These are phyloP conservation scores for Botryosphaeria agaves DNA, from an alignment of 2,329 filamentous ascomycete genomes.

Conservation along the genomic window DNA sequence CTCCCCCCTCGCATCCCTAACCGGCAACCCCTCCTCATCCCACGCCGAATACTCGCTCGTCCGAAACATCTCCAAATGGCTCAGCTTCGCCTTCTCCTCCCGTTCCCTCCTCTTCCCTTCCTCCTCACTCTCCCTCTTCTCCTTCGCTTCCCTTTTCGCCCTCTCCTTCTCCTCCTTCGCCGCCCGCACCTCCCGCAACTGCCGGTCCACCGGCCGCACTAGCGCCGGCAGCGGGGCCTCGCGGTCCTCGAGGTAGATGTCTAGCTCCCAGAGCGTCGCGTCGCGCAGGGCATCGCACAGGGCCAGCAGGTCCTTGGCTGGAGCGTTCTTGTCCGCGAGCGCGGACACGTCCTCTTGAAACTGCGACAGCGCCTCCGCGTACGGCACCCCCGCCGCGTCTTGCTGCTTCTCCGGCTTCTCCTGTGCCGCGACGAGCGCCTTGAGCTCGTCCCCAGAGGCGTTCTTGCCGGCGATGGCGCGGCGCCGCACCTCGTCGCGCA, in stretches of 20 bases:
- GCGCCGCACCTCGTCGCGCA: slow-evolving; percentile 40
- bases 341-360: slow-evolving; percentile 45
- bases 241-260: slow-evolving; percentile 78
- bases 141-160: slow-evolving; percentile 27
- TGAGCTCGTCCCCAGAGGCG: slow-evolving; percentile 15
- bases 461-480: slow-evolving; percentile 33
- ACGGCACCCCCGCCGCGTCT: slow-evolving; percentile 20
- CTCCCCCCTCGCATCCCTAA: slow-evolving; percentile 56
- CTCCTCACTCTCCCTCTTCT: slow-evolving; percentile 41
- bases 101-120: slow-evolving; percentile 33
- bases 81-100: slow-evolving; percentile 39
- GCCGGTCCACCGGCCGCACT: slow-evolving; percentile 47
- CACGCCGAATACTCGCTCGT: slow-evolving; percentile 52
- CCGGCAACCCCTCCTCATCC: slow-evolving; percentile 71
- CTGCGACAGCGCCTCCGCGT: slow-evolving; percentile 29
- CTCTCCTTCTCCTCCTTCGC: slow-evolving; percentile 32
- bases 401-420: slow-evolving; percentile 13
- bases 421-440: slow-evolving; percentile 9
- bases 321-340: slow-evolving; percentile 27
- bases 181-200: slow-evolving; percentile 34
- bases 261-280: slow-evolving; percentile 61
- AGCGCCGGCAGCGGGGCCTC: slow-evolving; percentile 50
- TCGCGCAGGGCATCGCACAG: slow-evolving; percentile 73
- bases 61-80: slow-evolving; percentile 40
- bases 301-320: slow-evolving; percentile 54